These are phyloP conservation scores for Cladosporium sp. DNA, from an alignment of 2,329 filamentous ascomycete genomes.

Conservation along the genomic window DNA sequence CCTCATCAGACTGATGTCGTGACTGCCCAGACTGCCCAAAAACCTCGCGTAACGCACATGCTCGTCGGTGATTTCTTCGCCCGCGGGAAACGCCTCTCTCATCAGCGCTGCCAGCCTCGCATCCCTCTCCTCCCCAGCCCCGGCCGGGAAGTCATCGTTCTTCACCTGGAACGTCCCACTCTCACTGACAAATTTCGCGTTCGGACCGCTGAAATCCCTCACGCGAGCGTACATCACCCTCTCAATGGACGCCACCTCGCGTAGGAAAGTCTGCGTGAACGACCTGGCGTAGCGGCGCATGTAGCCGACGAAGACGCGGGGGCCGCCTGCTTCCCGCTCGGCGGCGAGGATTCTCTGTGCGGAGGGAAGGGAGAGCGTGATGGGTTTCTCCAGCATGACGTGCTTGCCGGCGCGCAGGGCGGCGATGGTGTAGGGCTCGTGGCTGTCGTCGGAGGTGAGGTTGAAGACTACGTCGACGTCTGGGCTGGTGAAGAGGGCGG, in stretches of 20 bases:
- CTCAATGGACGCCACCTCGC: constrained; percentile 49
- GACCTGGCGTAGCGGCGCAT: constrained; percentile 58
- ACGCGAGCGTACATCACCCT: constrained; percentile 55
- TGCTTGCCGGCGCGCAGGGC: constrained; percentile 54
- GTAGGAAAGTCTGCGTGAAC: constrained; percentile 50
- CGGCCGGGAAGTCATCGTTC: constrained; percentile 39
- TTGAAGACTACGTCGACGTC: constrained; percentile 54
- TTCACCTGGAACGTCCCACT: constrained; percentile 46
- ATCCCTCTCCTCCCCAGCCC: constrained; percentile 22
- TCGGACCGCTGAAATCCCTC: constrained; percentile 53
- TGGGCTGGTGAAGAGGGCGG: constrained; percentile 40
- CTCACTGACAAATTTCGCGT: constrained; percentile 46
- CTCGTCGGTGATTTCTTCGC: constrained; percentile 27
- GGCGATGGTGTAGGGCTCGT: constrained; percentile 48
- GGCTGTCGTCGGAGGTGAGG: constrained; percentile 51
- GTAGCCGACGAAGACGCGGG: constrained; percentile 55
- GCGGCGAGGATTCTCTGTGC: constrained; percentile 48
- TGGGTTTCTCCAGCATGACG: constrained; percentile 57
- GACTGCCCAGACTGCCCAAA: constrained; percentile 48
- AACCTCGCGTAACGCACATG: constrained; percentile 37
- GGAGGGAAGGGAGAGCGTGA: constrained; percentile 47
- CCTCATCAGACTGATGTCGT: constrained; percentile 53
- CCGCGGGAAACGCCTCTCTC: constrained; percentile 31
- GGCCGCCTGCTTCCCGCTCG: constrained; percentile 40
- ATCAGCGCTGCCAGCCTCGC: constrained; percentile 27